These are phyloP conservation scores for Zelopaecilomyces penicillatus DNA, from an alignment of 2,329 filamentous ascomycete genomes.

Conservation along the genomic window DNA sequence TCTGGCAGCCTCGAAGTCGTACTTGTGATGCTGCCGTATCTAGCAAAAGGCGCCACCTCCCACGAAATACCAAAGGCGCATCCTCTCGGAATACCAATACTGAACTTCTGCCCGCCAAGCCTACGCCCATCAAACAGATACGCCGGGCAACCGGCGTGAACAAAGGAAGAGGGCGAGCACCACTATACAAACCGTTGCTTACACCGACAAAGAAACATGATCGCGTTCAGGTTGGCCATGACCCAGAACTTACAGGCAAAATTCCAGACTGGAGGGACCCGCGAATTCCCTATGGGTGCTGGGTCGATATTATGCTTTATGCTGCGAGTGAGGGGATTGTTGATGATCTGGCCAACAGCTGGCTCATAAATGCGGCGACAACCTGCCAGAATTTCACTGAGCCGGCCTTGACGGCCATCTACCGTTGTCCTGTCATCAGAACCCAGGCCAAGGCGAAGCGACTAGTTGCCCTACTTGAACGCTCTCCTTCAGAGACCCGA, in stretches of 20 bases:
- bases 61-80: no score
- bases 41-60: no score
- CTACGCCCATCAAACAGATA: no score
- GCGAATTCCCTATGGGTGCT: conserved; percentile 56
- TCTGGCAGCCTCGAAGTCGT: no score
- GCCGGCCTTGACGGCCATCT: conserved; percentile 65
- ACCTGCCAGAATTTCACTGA: conserved; percentile 60
- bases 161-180: no score
- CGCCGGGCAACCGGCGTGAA: background rate
- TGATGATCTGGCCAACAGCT: conserved; percentile 42
- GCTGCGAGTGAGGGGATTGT: conserved; percentile 44
- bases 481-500: conserved; percentile 36
- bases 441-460: conserved; percentile 33
- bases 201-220: conserved; percentile 6
- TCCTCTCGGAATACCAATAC: no score
- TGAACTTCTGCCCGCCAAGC: no score
- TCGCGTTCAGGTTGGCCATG: background rate
- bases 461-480: conserved; percentile 46
- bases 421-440: conserved; percentile 58
- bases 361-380: conserved; percentile 57
- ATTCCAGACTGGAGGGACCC: conserved; percentile 49
- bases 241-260: conserved; percentile 6
- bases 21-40: no score
- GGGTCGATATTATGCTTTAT: conserved; percentile 61
- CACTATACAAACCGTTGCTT: background rate